Evolutionary conservation across 2,329 filamentous ascomycete species (phyloP).

Genomic region (Raffaelea arxii): DNA sequence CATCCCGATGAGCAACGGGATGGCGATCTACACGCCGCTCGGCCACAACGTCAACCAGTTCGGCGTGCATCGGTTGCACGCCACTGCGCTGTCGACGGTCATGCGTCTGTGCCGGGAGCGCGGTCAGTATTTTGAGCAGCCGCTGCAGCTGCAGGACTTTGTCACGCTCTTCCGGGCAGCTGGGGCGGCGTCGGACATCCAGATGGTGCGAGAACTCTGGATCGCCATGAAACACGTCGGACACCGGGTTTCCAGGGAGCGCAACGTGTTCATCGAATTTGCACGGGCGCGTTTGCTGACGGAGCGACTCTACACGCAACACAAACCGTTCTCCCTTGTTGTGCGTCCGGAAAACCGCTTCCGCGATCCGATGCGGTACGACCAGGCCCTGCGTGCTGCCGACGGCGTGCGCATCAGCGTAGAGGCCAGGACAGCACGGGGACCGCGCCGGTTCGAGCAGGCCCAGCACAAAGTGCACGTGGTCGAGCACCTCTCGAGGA

Average conservation of each 20-base stretch:
- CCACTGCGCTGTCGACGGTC: conserved; percentile 24
- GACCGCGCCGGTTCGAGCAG: no score
- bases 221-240: conserved; percentile 10
- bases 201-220: conserved; percentile 22
- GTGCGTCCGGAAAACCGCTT: conserved; percentile 21
- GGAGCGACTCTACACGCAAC: conserved; percentile 35
- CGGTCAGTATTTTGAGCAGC: no score
- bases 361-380: conserved; percentile 7
- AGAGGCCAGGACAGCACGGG: no score
- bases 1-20: conserved; percentile 27
- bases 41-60: conserved; percentile 28
- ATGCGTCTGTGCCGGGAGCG: conserved; percentile 25
- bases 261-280: conserved; percentile 32
- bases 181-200: conserved; percentile 31
- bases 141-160: conserved; percentile 31
- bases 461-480: no score
- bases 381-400: conserved; percentile 24
- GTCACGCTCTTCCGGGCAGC: conserved; percentile 35
- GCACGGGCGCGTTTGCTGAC: conserved; percentile 37
- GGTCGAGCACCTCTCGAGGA: no score
- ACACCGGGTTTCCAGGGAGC: conserved; percentile 14
- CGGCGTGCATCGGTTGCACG: conserved; percentile 34
- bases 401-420: no score
- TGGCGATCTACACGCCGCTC: conserved; percentile 28
- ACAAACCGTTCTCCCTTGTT: conserved; percentile 29